These are phyloP conservation scores for Clonostachys sp. DNA, from an alignment of 2,329 filamentous ascomycete species.

Conservation along the genomic window DNA sequence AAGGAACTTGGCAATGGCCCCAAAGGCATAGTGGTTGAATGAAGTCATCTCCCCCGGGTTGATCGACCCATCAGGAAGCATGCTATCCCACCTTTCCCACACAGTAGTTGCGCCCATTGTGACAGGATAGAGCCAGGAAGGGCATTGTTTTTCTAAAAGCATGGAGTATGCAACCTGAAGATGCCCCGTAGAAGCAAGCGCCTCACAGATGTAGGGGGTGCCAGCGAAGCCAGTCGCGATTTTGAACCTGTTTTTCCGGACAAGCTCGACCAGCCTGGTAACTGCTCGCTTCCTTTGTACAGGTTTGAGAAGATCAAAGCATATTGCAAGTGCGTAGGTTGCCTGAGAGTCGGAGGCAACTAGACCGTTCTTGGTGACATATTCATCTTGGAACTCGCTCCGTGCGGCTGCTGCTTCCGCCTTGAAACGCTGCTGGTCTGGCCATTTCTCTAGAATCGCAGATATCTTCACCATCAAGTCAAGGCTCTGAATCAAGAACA, in stretches of 20 bases:
- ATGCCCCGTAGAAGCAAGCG: not conserved
- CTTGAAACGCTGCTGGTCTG: not conserved
- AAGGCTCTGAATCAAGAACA: not conserved
- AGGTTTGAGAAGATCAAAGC: not conserved
- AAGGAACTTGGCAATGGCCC: constrained; percentile 26
- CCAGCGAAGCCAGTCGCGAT: constrained; percentile 1
- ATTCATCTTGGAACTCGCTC: not conserved
- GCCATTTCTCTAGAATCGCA: not conserved
- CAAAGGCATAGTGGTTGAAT: constrained; percentile 45
- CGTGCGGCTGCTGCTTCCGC: not conserved
- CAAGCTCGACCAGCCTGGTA: not conserved
- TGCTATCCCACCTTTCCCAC: constrained; percentile 47
- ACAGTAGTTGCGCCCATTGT: constrained; percentile 39
- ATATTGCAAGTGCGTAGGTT: constrained; percentile 1
- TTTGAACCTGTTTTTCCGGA: not conserved
- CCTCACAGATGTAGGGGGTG: not conserved
- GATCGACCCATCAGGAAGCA: constrained; percentile 35
- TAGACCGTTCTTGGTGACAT: not conserved
- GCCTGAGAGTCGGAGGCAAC: not conserved
- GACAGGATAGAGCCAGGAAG: constrained; percentile 43
- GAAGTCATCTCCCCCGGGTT: constrained; percentile 43
- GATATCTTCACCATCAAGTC: not conserved
- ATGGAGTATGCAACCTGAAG: constrained; percentile 34
- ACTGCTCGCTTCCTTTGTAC: not conserved
- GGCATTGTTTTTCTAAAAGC: constrained; percentile 36